Evolutionary conservation across 192 early-diverging fungal genomes (phyloP).

Genomic region (Coemansia sp.): DNA sequence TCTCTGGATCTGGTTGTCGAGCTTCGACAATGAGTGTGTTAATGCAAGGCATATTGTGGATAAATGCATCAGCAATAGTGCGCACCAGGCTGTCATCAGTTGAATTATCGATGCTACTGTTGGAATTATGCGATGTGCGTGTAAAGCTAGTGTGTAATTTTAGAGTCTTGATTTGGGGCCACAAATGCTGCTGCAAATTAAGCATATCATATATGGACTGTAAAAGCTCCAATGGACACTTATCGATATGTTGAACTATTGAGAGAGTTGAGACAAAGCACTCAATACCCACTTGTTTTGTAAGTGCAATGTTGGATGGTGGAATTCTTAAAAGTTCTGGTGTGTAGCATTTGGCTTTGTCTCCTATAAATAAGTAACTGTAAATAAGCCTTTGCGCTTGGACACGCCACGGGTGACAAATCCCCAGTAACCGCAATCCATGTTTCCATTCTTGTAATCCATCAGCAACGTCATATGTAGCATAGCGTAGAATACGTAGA

Average conservation of each 20-base stretch:
- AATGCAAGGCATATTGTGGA: background rate
- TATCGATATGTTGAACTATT: background rate
- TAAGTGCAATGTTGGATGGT: background rate
- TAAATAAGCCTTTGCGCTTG: background rate
- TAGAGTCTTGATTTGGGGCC: background rate
- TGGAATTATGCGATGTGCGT: background rate
- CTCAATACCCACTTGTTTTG: background rate
- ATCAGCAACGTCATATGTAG: background rate
- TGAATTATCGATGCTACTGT: background rate
- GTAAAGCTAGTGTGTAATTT: background rate
- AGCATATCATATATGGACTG: background rate
- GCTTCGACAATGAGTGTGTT: background rate
- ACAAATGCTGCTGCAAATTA: background rate
- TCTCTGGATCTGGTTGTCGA: background rate
- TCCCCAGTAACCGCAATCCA: background rate
- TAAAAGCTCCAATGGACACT: background rate
- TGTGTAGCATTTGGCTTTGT: background rate
- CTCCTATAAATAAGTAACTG: background rate
- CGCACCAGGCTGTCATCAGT: background rate
- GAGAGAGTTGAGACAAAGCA: background rate
- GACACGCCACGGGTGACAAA: background rate
- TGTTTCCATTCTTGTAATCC: background rate
- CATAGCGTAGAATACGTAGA: background rate
- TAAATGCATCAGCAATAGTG: background rate
- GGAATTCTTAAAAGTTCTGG: background rate